Percentiles rank a stretch among this genome's conserved stretches.
These are phyloP conservation scores for Crotalaria pallida DNA, from an alignment of 306 rosid genomes.

Conservation along the genomic window DNA sequence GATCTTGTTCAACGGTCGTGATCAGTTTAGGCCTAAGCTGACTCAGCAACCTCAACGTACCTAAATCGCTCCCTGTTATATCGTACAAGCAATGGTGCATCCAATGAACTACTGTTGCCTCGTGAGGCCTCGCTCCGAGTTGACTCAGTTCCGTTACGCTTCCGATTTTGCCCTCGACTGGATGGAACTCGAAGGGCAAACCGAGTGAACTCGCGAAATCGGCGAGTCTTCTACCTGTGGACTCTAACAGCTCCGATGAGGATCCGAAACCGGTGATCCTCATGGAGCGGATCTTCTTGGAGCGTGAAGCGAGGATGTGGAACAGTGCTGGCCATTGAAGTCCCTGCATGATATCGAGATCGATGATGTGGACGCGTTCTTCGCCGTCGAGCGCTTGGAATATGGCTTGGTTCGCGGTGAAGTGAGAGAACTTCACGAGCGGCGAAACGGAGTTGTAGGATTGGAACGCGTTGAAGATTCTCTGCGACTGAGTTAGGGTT, in stretches of 20 bases:
- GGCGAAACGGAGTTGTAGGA: slow-evolving; percentile 91
- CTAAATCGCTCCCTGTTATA: slow-evolving; percentile 83
- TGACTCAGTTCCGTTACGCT: slow-evolving; percentile 58
- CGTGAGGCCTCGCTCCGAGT: slow-evolving; percentile 56
- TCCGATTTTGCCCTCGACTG: slow-evolving; percentile 88
- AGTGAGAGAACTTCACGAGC: slow-evolving; percentile 84
- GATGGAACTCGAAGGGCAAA: slow-evolving; percentile 77
- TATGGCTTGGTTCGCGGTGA: slow-evolving; percentile 96
- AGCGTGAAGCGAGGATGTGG: slow-evolving; percentile 89
- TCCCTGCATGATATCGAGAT: slow-evolving; percentile 95
- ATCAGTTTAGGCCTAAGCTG: slow-evolving; percentile 68
- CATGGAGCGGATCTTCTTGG: slow-evolving; percentile 72
- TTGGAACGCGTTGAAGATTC: slow-evolving; percentile 76
- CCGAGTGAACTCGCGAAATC: slow-evolving; percentile 85
- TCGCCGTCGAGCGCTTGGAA: slow-evolving; percentile 91
- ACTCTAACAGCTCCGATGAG: slow-evolving; percentile 67
- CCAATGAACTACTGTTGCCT: slow-evolving; percentile 90
- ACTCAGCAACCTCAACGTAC: slow-evolving; percentile 56
- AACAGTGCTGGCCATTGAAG: slow-evolving; percentile 99
- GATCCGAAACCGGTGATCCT: slow-evolving; percentile 94
- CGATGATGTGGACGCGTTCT: slow-evolving; percentile 91
- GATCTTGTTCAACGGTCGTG: slow-evolving; percentile 83
- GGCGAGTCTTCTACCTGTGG: slow-evolving; percentile 85
- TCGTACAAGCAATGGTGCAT: slow-evolving; percentile 97
- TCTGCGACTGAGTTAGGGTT: slow-evolving; percentile 54